These are phyloP conservation scores for Tylopilus subfusipes DNA, from an alignment of 768 basidiomycete species.

Conservation along the genomic window DNA sequence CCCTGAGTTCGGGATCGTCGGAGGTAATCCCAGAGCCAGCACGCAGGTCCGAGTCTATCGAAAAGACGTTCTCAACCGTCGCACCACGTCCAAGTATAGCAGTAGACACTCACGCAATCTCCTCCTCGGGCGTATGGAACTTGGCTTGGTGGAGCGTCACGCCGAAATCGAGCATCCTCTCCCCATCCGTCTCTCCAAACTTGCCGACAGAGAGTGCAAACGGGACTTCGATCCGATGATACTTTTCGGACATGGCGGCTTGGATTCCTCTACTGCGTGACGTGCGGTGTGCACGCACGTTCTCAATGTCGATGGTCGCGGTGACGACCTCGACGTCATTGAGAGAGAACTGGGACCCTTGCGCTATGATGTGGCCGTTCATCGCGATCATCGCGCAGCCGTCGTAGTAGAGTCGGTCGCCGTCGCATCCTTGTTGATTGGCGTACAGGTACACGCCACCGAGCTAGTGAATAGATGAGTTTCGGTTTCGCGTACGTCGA, in stretches of 20 bases:
- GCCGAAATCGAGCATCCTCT: conserved; percentile 45
- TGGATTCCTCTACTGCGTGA: conserved; percentile 87
- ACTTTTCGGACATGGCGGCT: conserved; percentile 69
- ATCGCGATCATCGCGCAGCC: conserved; percentile 95
- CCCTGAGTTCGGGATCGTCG: conserved; percentile 90
- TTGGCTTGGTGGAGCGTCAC: conserved; percentile 36
- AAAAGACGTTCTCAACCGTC: not conserved
- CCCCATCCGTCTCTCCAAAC: conserved; percentile 58
- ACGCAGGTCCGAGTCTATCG: conserved; percentile 87
- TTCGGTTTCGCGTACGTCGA: not conserved
- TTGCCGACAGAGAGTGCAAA: conserved; percentile 77
- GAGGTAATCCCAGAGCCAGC: conserved; percentile 99
- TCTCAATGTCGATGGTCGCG: conserved; percentile 95
- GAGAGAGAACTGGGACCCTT: conserved; percentile 95
- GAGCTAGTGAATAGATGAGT: conserved; percentile 47
- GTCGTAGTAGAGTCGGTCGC: conserved; percentile 96
- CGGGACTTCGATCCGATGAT: conserved; percentile 78
- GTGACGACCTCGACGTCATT: conserved; percentile 95
- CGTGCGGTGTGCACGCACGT: conserved; percentile 87
- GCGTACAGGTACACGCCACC: conserved; percentile 98
- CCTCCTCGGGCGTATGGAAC: conserved; percentile 91
- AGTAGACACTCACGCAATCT: conserved; percentile 76
- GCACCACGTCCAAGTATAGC: not conserved
- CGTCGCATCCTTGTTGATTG: conserved; percentile 99
- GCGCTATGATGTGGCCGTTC: conserved; percentile 89